A percentile compares a stretch with the other conserved stretches of the same genome.
Evolutionary conservation across 441 rosid genomes (phyloP).

Genomic region (Pelargonium fulgidum): DNA sequence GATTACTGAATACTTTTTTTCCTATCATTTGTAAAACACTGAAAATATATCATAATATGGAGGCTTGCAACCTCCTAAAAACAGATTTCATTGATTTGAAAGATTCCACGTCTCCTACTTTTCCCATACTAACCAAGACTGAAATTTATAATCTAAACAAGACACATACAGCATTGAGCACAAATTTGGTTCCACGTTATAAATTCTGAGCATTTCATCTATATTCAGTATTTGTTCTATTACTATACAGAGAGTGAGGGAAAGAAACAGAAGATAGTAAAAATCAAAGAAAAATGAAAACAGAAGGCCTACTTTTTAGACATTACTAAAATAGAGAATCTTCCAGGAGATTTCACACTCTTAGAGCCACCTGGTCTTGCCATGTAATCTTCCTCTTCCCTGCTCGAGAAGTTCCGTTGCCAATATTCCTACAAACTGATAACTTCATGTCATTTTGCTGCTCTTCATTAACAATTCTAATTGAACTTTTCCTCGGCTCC

Average conservation of each 20-base stretch:
- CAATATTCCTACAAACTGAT: slow-evolving; percentile 47
- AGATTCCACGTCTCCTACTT: too few relatives aligned
- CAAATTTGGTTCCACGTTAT: too few relatives aligned
- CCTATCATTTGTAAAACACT: too few relatives aligned
- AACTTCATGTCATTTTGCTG: slow-evolving; percentile 43
- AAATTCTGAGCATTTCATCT: background rate
- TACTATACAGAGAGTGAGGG: background rate
- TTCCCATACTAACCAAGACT: too few relatives aligned
- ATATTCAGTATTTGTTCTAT: background rate
- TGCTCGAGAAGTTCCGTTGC: slow-evolving; percentile 42
- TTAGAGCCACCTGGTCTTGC: slow-evolving; percentile 88
- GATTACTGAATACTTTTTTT: too few relatives aligned
- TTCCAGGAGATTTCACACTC: slow-evolving; percentile 33
- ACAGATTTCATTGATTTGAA: too few relatives aligned
- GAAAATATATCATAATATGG: too few relatives aligned
- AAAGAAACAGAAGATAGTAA: background rate
- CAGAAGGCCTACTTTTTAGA: too few relatives aligned
- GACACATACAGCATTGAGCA: too few relatives aligned
- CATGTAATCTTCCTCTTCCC: slow-evolving; percentile 90
- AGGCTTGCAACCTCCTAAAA: too few relatives aligned
- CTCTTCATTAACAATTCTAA: slow-evolving; percentile 39
- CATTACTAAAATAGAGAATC: too few relatives aligned
- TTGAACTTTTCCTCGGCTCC: slow-evolving; percentile 34
- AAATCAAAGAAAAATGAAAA: background rate
- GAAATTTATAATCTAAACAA: too few relatives aligned